phyloP scores from a whole-genome alignment of 129 eudicot species.

The Helichrysum umbraculigerum region DNA sequence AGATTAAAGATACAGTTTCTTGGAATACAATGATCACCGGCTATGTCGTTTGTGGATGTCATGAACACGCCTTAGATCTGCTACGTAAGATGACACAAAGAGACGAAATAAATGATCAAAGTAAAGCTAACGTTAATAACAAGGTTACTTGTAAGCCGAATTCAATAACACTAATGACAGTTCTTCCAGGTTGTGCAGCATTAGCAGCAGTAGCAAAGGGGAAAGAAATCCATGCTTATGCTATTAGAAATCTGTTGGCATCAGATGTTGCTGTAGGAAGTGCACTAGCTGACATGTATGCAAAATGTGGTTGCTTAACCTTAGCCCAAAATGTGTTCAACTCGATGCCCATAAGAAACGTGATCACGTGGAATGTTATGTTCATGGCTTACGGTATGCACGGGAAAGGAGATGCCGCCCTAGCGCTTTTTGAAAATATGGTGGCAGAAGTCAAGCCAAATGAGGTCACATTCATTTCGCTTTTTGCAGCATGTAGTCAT shows the following conservation, averaged over 20 bases:
- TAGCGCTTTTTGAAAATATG: constrained; percentile 57
- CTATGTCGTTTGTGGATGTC: constrained; percentile 69
- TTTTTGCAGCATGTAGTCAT: constrained; percentile 82
- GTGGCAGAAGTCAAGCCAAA: constrained; percentile 63
- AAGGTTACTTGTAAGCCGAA: constrained; percentile 45
- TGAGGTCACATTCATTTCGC: constrained; percentile 67
- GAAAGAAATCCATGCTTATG: constrained; percentile 77
- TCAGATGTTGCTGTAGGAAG: constrained; percentile 82
- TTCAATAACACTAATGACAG: constrained; percentile 68
- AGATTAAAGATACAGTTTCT: constrained; percentile 70
- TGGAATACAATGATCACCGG: constrained; percentile 91
- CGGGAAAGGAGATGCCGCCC: constrained; percentile 70
- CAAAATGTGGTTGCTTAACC: constrained; percentile 74
- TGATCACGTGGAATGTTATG: constrained; percentile 82
- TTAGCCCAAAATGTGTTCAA: constrained; percentile 63
- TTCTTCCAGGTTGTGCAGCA: constrained; percentile 91
- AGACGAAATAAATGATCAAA: constrained; percentile 25
- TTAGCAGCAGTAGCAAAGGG: constrained; percentile 78
- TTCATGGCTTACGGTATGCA: constrained; percentile 91
- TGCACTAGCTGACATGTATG: constrained; percentile 82
- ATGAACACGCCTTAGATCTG: constrained; percentile 62
- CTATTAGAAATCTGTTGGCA: constrained; percentile 54
- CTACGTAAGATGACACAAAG: constrained; percentile 55
- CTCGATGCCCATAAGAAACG: constrained; percentile 58
- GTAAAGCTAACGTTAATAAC: constrained; percentile 8